phyloP scores from a whole-genome alignment of 2,329 filamentous ascomycete genomes.

The Laburnicola sp. region DNA sequence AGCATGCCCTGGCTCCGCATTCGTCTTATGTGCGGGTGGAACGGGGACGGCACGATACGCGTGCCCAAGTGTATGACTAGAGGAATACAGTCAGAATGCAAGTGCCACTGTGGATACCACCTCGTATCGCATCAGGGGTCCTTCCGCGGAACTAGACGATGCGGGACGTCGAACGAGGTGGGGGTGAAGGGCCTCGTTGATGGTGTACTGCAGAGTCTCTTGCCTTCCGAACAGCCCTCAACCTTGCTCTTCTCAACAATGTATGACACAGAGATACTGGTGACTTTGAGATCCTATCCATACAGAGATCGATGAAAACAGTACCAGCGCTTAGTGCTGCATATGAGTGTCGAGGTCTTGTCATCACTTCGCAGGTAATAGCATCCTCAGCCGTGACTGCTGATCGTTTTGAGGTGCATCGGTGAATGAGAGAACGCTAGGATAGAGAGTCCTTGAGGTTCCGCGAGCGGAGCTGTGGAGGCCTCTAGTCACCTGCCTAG shows the following conservation, averaged over 20 bases:
- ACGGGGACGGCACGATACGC: not conserved
- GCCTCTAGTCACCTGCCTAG: too few species aligned
- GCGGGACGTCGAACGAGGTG: not conserved
- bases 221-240: not conserved
- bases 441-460: too few species aligned
- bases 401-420: not conserved
- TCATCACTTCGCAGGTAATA: not conserved
- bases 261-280: not conserved
- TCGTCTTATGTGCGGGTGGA: not conserved
- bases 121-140: not conserved
- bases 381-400: too few species aligned
- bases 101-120: not conserved
- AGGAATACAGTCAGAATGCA: too few species aligned
- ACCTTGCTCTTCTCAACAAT: not conserved
- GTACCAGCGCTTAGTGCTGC: not conserved
- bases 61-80: not conserved
- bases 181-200: not conserved
- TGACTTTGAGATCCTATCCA: not conserved
- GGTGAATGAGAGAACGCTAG: not conserved
- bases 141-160: not conserved
- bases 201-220: not conserved
- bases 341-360: not conserved
- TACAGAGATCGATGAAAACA: not conserved
- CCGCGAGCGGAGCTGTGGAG: too few species aligned
- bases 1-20: constrained; percentile 1